Evolutionary conservation across 225 moss, liverwort and hornwort species (phyloP).

Genomic region (Pleurozium schreberi): DNA sequence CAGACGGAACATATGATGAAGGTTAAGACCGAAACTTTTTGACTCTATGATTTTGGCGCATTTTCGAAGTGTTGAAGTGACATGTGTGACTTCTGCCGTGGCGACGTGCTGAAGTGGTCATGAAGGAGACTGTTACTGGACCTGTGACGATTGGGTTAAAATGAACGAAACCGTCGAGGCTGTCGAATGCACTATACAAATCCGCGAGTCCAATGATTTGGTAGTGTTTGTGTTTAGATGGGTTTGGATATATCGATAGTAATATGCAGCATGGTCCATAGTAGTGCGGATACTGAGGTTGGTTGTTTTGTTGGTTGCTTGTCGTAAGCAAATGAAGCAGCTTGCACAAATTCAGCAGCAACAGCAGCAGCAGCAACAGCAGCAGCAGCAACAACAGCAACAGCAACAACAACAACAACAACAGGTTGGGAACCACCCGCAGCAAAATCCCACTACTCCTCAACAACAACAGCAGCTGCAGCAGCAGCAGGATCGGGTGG

Average conservation of each 20-base stretch:
- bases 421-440: slow-evolving; percentile 61
- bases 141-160: neutral
- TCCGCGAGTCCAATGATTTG: neutral
- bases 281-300: slow-evolving; percentile 5
- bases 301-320: slow-evolving; percentile 22
- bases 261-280: neutral
- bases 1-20: slow-evolving; percentile 79
- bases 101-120: neutral
- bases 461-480: slow-evolving; percentile 43
- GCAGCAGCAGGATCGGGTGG: slow-evolving; percentile 77
- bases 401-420: slow-evolving; percentile 39
- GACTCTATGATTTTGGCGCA: neutral
- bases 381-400: slow-evolving; percentile 58
- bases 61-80: neutral
- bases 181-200: neutral
- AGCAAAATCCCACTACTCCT: slow-evolving; percentile 50
- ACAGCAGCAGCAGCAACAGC: slow-evolving; percentile 40
- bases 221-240: neutral
- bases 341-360: slow-evolving; percentile 77
- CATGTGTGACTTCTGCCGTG: neutral
- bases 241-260: neutral
- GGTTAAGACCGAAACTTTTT: slow-evolving; percentile 15
- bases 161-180: neutral
- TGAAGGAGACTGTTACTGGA: neutral
- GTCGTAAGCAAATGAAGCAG: slow-evolving; percentile 80